Percentiles rank a stretch among this genome's conserved stretches.
Conservation (phyloP, 1,139 yeast genomes). For the Yamadazyma pseudoaaseri region DNA sequence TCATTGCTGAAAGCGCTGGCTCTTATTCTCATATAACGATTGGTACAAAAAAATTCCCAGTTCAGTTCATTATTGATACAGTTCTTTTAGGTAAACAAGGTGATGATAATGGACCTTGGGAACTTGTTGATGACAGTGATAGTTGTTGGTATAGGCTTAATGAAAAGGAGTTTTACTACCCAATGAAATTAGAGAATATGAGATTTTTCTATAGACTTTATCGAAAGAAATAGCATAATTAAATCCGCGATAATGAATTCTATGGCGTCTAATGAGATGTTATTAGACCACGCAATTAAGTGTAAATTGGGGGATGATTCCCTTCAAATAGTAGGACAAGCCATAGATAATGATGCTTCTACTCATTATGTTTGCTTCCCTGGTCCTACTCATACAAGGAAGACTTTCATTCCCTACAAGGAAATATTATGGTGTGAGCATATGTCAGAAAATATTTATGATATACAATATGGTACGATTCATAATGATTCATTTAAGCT, state of each 20-base stretch:
- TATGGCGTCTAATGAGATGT: not conserved
- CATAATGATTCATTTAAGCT: constrained; percentile 7
- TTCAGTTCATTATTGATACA: constrained; percentile 76
- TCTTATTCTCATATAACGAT: constrained; percentile 78
- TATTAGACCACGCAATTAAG: constrained; percentile 1
- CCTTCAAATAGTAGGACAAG: constrained; percentile 6
- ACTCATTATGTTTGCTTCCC: constrained; percentile 3
- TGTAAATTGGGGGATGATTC: constrained; percentile 7
- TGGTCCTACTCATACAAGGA: not conserved
- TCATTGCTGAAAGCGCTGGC: constrained; percentile 87
- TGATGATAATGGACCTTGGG: constrained; percentile 59
- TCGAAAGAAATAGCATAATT: constrained; percentile 36
- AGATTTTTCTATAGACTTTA: constrained; percentile 79
- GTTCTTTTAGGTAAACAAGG: constrained; percentile 59
- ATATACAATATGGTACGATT: constrained; percentile 20
- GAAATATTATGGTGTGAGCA: constrained; percentile 29
- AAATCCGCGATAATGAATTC: not conserved
- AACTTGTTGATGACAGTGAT: constrained; percentile 60
- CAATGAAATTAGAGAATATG: constrained; percentile 81
- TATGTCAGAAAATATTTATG: constrained; percentile 15
- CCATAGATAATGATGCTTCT: not conserved
- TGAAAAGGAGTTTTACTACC: constrained; percentile 55
- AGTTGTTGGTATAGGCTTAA: constrained; percentile 78
- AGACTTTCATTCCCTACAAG: constrained; percentile 10
- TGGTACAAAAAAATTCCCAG: constrained; percentile 77